Evolutionary conservation across 2,329 filamentous ascomycete species (phyloP).

Genomic region (Ascochyta rabiei): DNA sequence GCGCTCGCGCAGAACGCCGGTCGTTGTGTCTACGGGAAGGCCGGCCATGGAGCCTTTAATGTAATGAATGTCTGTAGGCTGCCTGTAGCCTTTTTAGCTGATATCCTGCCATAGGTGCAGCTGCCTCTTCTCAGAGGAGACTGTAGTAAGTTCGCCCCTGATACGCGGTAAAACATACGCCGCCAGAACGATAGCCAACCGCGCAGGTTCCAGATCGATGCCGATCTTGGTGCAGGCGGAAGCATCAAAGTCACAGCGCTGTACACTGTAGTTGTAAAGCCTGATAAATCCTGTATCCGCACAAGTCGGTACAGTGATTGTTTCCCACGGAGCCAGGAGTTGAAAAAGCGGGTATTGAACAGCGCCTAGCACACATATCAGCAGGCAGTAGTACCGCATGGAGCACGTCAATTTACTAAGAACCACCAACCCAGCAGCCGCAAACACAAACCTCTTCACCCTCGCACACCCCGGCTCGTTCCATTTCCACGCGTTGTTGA

Average conservation of each 20-base stretch:
- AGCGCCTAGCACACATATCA: no score
- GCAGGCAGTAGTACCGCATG: no score
- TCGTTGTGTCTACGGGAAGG: background rate
- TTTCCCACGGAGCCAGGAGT: background rate
- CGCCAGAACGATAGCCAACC: constrained; percentile 6
- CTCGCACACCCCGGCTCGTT: no score
- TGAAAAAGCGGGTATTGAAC: constrained; percentile 6
- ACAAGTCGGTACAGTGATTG: background rate
- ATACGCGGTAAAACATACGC: background rate
- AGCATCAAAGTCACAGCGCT: background rate
- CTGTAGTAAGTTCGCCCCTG: background rate
- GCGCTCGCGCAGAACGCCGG: constrained; percentile 16
- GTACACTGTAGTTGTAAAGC: background rate
- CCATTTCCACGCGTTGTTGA: no score
- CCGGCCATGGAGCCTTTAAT: background rate
- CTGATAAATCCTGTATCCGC: background rate
- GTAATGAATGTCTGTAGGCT: background rate
- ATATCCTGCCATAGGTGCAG: background rate
- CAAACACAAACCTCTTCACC: no score
- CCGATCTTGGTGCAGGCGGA: constrained; percentile 1
- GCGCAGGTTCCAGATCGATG: constrained; percentile 15
- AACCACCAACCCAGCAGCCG: no score
- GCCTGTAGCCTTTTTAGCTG: background rate
- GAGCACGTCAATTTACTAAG: no score
- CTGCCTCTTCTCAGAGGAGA: background rate